phyloP scores from a whole-genome alignment of 192 early-diverging fungal species.

The Backusella parvicylindrica region DNA sequence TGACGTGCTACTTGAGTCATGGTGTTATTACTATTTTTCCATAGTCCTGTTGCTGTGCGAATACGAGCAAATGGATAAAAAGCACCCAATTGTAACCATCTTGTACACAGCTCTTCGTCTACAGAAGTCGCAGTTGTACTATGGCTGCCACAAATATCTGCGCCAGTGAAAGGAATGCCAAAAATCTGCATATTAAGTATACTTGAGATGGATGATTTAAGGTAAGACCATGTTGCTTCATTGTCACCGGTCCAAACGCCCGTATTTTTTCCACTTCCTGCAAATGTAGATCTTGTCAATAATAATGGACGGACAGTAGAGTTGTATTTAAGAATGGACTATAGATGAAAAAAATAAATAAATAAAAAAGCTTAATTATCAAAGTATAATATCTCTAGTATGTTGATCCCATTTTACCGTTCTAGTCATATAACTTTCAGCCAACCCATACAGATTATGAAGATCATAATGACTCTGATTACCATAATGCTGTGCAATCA shows the following conservation, averaged over 20 bases:
- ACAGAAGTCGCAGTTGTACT: conserved; percentile 32
- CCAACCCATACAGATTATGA: conserved; percentile 32
- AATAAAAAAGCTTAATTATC: background rate
- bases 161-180: conserved; percentile 65
- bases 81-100: conserved; percentile 63
- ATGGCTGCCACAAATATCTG: conserved; percentile 68
- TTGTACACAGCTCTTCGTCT: conserved; percentile 58
- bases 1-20: conserved; percentile 50
- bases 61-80: conserved; percentile 44
- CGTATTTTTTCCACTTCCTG: conserved; percentile 50
- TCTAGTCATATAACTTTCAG: conserved; percentile 19
- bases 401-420: background rate
- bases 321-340: conserved; percentile 14
- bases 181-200: conserved; percentile 65
- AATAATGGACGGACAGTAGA: conserved; percentile 45
- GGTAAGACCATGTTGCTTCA: conserved; percentile 47
- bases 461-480: conserved; percentile 24
- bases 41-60: conserved; percentile 49
- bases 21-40: conserved; percentile 35
- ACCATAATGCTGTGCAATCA: conserved; percentile 32
- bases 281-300: conserved; percentile 61
- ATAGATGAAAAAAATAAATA: no score
- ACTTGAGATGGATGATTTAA: conserved; percentile 59
- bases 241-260: conserved; percentile 53
- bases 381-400: background rate